Evolutionary conservation across 2,329 filamentous ascomycete species (phyloP), one percentile per base, ranked within the genome.

Genomic region (Scytalidium lignicola): DNA sequence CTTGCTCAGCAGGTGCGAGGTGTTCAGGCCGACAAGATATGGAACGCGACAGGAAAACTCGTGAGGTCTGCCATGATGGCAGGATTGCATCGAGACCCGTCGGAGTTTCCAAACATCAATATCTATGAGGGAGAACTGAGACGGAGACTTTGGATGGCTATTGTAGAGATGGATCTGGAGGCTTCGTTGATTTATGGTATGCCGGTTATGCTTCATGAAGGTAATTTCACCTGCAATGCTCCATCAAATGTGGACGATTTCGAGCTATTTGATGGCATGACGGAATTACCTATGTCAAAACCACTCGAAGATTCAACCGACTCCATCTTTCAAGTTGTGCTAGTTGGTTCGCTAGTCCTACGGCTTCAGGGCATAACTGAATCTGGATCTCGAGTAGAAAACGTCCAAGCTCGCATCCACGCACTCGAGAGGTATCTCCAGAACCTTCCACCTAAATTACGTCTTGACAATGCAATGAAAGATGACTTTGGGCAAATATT

Each of bases 31-130:
- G 41, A 43, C 41, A 19, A 43, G 19, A n/a, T 43, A 20, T 43
- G 41, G 41, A 43, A 43, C 15, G 20, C 41, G 7, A 22, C 26
- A 29, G 76, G 78, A 1, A 26, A 23, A 17, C 54, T 82, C 9
- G 55, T 80, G 17, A 69, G 78, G 3, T 70, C 70, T 8, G 79
- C 78, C 46, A 75, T 82, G 63, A 72, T 70, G 47, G 78, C 81
- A 70, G 79, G 80, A 3, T 67, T 82, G 8, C 78, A 82, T 57
- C 72, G 76, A 5, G 79, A 83, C 49, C 79, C 80, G 0, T 68
- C 66, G 37, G 65, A 71, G 43, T 69, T 78, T 6, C 64, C 68
- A 8, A 65, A 69, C 17, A 73, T 78, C 68, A 70, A 74, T 1
- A 60, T 62, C 1, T 71, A 75, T 45, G 66, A 69, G 18, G 69